phyloP scores from a whole-genome alignment of 2,329 filamentous ascomycete species.

The Aspergillus pseudotamarii region DNA sequence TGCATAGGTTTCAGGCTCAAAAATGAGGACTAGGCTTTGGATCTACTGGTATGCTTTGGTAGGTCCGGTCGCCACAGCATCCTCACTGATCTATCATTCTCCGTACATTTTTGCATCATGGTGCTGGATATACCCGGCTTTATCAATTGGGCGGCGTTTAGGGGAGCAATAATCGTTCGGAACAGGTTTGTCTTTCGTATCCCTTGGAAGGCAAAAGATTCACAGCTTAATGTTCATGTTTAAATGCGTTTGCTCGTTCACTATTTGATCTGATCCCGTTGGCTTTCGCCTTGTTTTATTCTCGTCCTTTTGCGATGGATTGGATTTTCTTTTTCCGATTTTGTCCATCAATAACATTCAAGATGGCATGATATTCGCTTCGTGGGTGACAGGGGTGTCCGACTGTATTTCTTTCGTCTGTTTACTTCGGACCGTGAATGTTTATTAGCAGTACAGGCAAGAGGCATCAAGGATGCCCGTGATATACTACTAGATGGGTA shows the following conservation, averaged over 20 bases:
- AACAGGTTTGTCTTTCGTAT: conserved; percentile 9
- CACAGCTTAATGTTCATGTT: conserved; percentile 5
- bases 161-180: conserved; percentile 17
- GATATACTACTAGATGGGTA: conserved; percentile 5
- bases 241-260: conserved; percentile 1
- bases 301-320: not conserved
- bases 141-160: conserved; percentile 44
- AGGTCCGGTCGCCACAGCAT: conserved; percentile 16
- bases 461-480: conserved; percentile 1
- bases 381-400: conserved; percentile 1
- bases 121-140: conserved; percentile 54
- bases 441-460: conserved; percentile 5
- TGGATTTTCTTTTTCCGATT: not conserved
- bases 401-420: conserved; percentile 3
- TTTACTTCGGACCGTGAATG: conserved; percentile 1
- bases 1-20: conserved; percentile 27
- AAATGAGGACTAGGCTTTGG: conserved; percentile 18
- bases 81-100: conserved; percentile 28
- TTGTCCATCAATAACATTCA: not conserved
- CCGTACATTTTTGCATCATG: conserved; percentile 49
- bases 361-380: not conserved
- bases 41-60: conserved; percentile 13
- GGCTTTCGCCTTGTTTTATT: not conserved
- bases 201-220: conserved; percentile 2
- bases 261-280: conserved; percentile 1